These are phyloP conservation scores for Mucor irregularis DNA, from an alignment of 371 early-diverging fungal species.

Conservation along the genomic window DNA sequence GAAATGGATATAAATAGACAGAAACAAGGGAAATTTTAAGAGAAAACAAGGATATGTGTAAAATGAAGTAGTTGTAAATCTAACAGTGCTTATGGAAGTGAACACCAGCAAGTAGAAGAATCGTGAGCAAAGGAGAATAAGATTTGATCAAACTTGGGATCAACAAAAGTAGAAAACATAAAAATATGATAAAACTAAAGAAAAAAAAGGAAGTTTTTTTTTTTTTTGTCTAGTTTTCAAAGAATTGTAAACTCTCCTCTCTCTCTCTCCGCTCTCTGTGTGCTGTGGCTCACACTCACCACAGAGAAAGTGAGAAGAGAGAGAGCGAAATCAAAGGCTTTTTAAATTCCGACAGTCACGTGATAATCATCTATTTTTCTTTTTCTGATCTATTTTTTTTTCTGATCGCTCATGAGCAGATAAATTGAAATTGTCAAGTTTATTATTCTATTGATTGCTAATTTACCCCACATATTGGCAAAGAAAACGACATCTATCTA, in stretches of 20 bases:
- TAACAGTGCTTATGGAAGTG: slow-evolving; percentile 10
- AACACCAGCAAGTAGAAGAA: slow-evolving; percentile 9
- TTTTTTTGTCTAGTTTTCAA: not conserved
- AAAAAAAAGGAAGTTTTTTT: slow-evolving; percentile 5
- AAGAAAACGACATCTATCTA: too few species aligned
- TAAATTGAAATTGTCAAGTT: too few species aligned
- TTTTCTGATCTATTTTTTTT: too few species aligned
- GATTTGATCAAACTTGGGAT: slow-evolving; percentile 23
- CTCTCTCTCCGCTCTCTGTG: not conserved
- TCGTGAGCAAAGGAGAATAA: slow-evolving; percentile 9
- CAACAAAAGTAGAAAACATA: slow-evolving; percentile 25
- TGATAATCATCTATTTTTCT: too few species aligned
- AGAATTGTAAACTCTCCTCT: not conserved
- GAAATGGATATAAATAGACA: slow-evolving; percentile 9
- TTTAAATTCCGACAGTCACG: too few species aligned
- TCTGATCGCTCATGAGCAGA: too few species aligned
- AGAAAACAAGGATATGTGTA: not conserved
- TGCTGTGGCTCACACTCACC: too few species aligned
- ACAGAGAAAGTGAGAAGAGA: too few species aligned
- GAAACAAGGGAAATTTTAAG: not conserved
- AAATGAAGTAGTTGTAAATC: not conserved
- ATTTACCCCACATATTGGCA: too few species aligned
- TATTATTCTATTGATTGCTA: too few species aligned
- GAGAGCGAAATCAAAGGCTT: too few species aligned
- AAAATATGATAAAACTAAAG: slow-evolving; percentile 8